Base-by-base conservation (phyloP, 805 yeast species). In the Kurtzmaniella cleridarum region DNA sequence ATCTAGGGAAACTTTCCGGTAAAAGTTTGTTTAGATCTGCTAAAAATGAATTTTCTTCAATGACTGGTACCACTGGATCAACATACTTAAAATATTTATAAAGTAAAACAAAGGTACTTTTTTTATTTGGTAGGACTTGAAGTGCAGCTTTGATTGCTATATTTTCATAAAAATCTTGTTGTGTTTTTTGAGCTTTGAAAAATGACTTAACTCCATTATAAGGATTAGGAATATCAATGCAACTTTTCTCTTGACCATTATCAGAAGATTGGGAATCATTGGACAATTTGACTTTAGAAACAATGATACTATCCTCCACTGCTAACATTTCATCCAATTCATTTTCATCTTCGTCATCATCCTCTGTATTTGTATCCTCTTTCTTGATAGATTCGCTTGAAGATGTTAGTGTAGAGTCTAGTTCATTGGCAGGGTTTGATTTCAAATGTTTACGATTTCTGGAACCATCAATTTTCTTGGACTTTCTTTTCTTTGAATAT, bases 61-160 rank as follows among this genome's bases (percentile, higher is more conserved):
- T 34, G 11, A 67, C 47, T 2, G 71, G 66, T 15, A 64, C 51
- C 36, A 68, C 62, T 8, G 71, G 71, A 35, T 53, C 51, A n/a
- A 65, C 71, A 49, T 60, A 65, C 38, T 57, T 59, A 50, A 64
- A 66, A 40, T 53, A 68, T 24, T 64, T 54, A 34, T 51, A 46
- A 33, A 61, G 53, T 10, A 66, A 52, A 37, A 55, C 46, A 14
- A 54, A 45, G 24, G 54, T 34, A 27, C 50, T 59, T 11, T 47
- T 37, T 18, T 51, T 54, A 27, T 50, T 41, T 1, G 73, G 73
- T 12, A 68, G 46, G 1, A 66, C 45, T 36, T 48, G 45, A 11
- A 61, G 31, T 1, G 64, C 50, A 3, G 59, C 53, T n/a, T 50
- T 41, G 39, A 57, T 59, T 2, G 62, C 62, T 11, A 57, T 42